A percentile compares a stretch with the other conserved stretches of the same genome.
Conservation (phyloP, 108 stramenopile species). For the Epipyxis sp. region DNA sequence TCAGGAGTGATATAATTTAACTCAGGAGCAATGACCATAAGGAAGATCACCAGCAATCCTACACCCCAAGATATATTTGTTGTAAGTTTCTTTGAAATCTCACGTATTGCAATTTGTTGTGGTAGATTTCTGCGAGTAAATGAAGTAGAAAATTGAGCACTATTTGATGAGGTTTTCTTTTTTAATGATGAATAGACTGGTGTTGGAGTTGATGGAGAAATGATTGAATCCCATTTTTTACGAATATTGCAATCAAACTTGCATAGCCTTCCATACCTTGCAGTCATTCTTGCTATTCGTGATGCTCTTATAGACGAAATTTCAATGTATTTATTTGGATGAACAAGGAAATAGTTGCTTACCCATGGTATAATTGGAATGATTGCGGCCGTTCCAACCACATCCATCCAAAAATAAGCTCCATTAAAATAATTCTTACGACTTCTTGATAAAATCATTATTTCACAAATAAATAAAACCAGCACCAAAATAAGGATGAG, state of each 20-base stretch:
- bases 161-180: background rate
- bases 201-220: no score
- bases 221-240: no score
- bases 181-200: background rate
- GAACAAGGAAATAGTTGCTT: background rate
- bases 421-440: background rate
- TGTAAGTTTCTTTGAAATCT: conserved; percentile 15
- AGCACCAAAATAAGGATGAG: background rate
- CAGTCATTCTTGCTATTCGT: background rate
- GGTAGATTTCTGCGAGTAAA: background rate
- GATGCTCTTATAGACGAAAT: background rate
- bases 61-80: background rate
- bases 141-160: background rate
- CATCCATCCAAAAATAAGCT: conserved; percentile 25
- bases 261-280: conserved; percentile 20
- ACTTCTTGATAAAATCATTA: background rate
- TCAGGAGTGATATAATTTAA: background rate
- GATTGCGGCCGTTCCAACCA: conserved; percentile 15
- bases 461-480: conserved; percentile 13
- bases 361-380: conserved; percentile 18
- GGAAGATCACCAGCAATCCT: background rate
- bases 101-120: background rate
- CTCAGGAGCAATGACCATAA: conserved; percentile 12
- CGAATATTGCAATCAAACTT: no score
- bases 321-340: background rate